Evolutionary conservation across 202 grass and related monocot genomes (phyloP).

Genomic region (Schoenoplectus tabernaemontani): DNA sequence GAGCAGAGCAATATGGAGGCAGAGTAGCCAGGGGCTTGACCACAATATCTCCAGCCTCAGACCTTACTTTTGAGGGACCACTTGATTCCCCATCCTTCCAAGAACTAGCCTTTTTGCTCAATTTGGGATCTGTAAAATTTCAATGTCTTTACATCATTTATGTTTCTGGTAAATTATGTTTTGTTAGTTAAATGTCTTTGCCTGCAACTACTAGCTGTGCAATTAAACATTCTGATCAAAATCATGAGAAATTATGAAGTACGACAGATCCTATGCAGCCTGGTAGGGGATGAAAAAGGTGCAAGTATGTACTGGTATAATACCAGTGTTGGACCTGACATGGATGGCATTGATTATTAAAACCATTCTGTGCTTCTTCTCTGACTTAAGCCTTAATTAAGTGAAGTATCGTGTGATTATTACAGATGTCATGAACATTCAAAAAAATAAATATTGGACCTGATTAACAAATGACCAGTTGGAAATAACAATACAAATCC

Average conservation of each 20-base stretch:
- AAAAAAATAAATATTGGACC: too few relatives aligned
- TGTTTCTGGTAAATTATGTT: neutral
- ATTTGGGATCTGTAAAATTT: slow-evolving; percentile 3
- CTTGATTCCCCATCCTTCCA: slow-evolving; percentile 31
- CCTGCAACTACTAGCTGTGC: neutral
- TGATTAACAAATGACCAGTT: too few relatives aligned
- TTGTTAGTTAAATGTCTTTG: neutral
- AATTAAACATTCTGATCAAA: neutral
- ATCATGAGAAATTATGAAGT: neutral
- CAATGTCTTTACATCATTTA: neutral
- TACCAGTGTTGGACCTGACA: neutral
- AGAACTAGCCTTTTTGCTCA: neutral
- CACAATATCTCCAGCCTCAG: slow-evolving; percentile 8
- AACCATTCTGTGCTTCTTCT: neutral
- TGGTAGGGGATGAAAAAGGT: neutral
- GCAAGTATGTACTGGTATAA: neutral
- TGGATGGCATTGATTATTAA: neutral
- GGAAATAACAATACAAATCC: neutral
- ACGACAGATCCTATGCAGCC: neutral
- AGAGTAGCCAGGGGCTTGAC: slow-evolving; percentile 30
- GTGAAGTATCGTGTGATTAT: too few relatives aligned
- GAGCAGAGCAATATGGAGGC: slow-evolving; percentile 37
- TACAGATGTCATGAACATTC: too few relatives aligned
- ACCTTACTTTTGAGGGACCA: slow-evolving; percentile 31
- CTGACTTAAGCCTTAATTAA: too few relatives aligned